A percentile compares a stretch with the other conserved stretches of the same genome.
These are phyloP conservation scores for Botrytis sinoallii DNA, from an alignment of 2,329 filamentous ascomycete species.

Conservation along the genomic window DNA sequence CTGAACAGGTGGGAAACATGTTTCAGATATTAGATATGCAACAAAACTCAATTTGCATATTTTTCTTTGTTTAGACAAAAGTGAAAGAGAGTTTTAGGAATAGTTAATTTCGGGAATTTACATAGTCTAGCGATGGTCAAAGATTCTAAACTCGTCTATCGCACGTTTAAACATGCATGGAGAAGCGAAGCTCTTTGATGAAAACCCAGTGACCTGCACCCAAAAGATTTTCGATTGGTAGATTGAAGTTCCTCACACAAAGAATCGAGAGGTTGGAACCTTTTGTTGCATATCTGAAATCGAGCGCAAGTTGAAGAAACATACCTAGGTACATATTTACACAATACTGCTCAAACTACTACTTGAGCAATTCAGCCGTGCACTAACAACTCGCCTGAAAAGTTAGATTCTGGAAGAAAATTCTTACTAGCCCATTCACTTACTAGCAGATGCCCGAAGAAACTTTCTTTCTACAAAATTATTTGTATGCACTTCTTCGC, in stretches of 20 bases:
- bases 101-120: not conserved
- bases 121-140: not conserved
- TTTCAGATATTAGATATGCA: constrained; percentile 18
- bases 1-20: constrained; percentile 1
- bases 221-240: not conserved
- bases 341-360: not conserved
- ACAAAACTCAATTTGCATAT: not conserved
- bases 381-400: not conserved
- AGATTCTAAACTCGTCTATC: not conserved
- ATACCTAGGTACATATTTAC: not conserved
- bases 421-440: not conserved
- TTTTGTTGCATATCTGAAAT: constrained; percentile 12
- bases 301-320: not conserved
- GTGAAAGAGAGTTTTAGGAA: not conserved
- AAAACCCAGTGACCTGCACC: not conserved
- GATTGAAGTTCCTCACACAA: not conserved
- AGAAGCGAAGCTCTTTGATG: not conserved
- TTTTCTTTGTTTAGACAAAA: not conserved
- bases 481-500: not conserved
- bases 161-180: not conserved
- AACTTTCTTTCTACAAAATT: not conserved
- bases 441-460: not conserved
- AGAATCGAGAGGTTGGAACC: not conserved
- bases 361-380: not conserved
- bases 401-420: not conserved